Evolutionary conservation across 2,329 filamentous ascomycete genomes (phyloP), one percentile per base, ranked within the genome.

Genomic region (Phyllosticta capitalensis): DNA sequence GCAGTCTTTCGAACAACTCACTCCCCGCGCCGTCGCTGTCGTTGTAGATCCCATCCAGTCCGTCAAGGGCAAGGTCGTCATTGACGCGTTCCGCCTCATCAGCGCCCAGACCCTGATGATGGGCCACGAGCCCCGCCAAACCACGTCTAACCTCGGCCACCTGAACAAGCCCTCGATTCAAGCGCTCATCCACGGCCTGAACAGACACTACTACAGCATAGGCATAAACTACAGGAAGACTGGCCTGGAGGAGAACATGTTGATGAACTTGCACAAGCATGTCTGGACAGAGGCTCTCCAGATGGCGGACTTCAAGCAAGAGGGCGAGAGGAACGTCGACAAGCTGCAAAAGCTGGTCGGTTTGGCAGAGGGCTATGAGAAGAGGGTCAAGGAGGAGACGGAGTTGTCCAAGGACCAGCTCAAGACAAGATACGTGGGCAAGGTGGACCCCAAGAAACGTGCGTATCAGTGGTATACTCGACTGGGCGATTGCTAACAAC

Each of bases 121-220:
- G 75, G 94, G 94, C 2, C 94, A 99, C 74, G 94, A 99, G 74
- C 94, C 94, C 10, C 88, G 94, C 60, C 94, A 99, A 76, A 97
- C 92, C 69, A 99, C 94, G 48, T 96, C 92, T 65, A 99, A 99
- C 78, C 77, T 99, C 70, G 94, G 95, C 24, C 94, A 99, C 74
- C 83, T 99, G 66, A 97, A 99, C 81, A 99, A 99, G 79, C 95
- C 94, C 24, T 96, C 92, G n/a, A 99, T 99, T 65, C 95, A 99
- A 78, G 92, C 95, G 38, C 86, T 99, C 61, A 99, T 99, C 65
- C 94, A 99, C 75, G 94, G 94, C 61, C 83, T 99, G 52, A 99
- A 99, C 80, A 83, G 94, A 69, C 94, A 99, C 79, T 99, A 99
- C 82, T 99, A 99, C 82, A 96, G 90, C 68, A 99, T 99, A 71